Base-by-base conservation (phyloP, 2,329 filamentous ascomycete species). In the Verticillium dahliae region DNA sequence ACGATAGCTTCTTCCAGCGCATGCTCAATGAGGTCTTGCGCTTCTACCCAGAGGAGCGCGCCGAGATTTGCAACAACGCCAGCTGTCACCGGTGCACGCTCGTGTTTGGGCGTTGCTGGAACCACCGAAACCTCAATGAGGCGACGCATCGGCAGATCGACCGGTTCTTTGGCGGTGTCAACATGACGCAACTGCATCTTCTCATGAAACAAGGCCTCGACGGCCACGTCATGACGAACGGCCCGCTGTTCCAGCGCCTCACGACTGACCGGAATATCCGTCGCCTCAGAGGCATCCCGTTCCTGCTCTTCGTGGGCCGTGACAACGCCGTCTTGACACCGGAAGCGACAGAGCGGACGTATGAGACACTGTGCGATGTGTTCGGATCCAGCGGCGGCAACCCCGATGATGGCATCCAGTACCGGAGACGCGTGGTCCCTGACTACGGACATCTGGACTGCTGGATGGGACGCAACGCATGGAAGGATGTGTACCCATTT, bases 61-160 rank as follows among this genome's bases (percentile, higher is more conserved):
- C 74, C 33, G 86, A 90, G 73, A 77, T 86, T 2, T 90, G 87
- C 75, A 83, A 78, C 69, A 87, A 80, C 63, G 81, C 83, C 2
- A 78, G 78, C 59, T 90, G 87, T 73, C 86, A 89, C 72, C 81
- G 87, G 15, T 77, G 78, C 60, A 80, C 79, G 5, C 73, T 89
- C 31, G 79, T 85, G 14, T 89, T 88, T 66, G 86, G 86, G 39
- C 80, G 84, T 64, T 84, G 79, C 72, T 90, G 86, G 86, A 85
- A 81, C 68, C 87, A 90, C 71, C 70, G 67, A 3, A 89, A 89
- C 70, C 79, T 89, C 35, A 89, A 88, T 73, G 83, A 84, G 73
- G 84, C 81, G 3, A 90, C 87, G 2, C 87, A 89, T 71, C 74
- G 80, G 0, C 81, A 86, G 68, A 81, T 88, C 56, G 80, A 85